Conservation (phyloP, 257 asterid genomes). For the Cinchona pubescens region DNA sequence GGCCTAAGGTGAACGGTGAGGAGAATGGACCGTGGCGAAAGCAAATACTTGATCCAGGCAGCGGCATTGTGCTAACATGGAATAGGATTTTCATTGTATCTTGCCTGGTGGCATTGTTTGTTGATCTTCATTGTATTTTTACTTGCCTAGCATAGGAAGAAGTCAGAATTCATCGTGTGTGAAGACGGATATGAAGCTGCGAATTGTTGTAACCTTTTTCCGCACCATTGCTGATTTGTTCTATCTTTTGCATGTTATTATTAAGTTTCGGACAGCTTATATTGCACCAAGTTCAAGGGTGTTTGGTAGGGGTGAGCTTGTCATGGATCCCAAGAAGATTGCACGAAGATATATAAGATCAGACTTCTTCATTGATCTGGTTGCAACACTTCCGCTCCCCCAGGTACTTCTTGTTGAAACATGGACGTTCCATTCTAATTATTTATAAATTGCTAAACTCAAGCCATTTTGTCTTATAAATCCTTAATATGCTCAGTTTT, state of each 20-base stretch:
- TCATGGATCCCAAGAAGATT: constrained; percentile 83
- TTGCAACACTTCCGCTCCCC: constrained; percentile 90
- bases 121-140: constrained; percentile 87
- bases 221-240: constrained; percentile 86
- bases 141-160: constrained; percentile 75
- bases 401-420: constrained; percentile 54
- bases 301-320: constrained; percentile 98
- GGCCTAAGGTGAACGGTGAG: constrained; percentile 54
- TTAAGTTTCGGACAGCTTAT: constrained; percentile 91
- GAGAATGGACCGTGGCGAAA: constrained; percentile 52
- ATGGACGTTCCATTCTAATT: neutral
- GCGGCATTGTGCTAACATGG: constrained; percentile 87
- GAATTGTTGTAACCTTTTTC: constrained; percentile 73
- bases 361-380: constrained; percentile 74
- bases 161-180: constrained; percentile 56
- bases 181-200: constrained; percentile 65
- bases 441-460: neutral
- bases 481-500: neutral
- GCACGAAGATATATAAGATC: constrained; percentile 70
- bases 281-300: constrained; percentile 91
- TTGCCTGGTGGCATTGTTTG: constrained; percentile 76
- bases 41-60: constrained; percentile 84
- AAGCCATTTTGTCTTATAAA: neutral
- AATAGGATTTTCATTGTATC: constrained; percentile 81
- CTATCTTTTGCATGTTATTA: constrained; percentile 71